Evolutionary conservation across 2,329 filamentous ascomycete species (phyloP).

Genomic region (Hypomyces rosellus): DNA sequence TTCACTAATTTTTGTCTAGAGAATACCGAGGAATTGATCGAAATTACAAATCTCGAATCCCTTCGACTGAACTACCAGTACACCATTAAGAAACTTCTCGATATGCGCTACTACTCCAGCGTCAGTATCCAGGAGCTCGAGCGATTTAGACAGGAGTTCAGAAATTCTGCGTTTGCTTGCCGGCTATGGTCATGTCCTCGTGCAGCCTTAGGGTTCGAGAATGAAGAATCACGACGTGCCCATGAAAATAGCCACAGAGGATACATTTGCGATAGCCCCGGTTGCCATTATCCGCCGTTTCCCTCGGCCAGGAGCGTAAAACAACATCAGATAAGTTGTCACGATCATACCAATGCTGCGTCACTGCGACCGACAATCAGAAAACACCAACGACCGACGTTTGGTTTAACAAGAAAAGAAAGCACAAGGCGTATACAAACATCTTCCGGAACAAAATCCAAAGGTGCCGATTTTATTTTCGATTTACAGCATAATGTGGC

Average conservation of each 20-base stretch:
- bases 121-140: slow-evolving; percentile 2
- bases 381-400: background rate
- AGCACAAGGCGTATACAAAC: no score
- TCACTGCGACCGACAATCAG: background rate
- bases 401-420: no score
- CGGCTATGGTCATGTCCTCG: slow-evolving; percentile 14
- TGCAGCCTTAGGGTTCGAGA: slow-evolving; percentile 15
- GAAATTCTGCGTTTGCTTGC: slow-evolving; percentile 11
- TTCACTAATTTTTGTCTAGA: no score
- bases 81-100: slow-evolving; percentile 1
- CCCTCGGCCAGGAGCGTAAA: background rate
- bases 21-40: background rate
- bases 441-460: no score
- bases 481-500: no score
- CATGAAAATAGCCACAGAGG: background rate
- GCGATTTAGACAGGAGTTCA: slow-evolving; percentile 9
- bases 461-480: no score
- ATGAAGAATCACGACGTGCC: background rate
- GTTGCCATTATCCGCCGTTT: slow-evolving; percentile 1
- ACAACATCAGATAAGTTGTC: background rate
- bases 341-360: background rate
- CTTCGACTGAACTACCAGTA: slow-evolving; percentile 3
- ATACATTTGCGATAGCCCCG: background rate
- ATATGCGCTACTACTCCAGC: background rate
- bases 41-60: background rate